phyloP scores from a whole-genome alignment of 1,139 yeast genomes.

The Zygosaccharomyces sapae region DNA sequence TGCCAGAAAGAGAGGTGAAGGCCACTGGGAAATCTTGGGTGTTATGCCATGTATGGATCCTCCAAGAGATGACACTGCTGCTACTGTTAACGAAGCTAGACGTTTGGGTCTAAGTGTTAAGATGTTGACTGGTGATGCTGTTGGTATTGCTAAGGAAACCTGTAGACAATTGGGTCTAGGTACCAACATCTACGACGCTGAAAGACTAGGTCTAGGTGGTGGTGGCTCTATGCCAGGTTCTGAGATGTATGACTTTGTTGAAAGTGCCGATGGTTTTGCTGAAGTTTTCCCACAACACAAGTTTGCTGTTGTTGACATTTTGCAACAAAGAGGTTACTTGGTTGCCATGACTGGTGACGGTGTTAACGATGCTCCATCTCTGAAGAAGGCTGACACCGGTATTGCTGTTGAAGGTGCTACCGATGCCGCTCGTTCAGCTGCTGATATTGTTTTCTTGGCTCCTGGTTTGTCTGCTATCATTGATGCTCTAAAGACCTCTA shows the following conservation, averaged over 20 bases:
- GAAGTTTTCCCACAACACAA: slow-evolving; percentile 97
- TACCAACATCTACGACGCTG: slow-evolving; percentile 96
- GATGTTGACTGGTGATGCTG: slow-evolving; percentile 99
- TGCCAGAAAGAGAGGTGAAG: slow-evolving; percentile 98
- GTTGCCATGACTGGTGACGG: slow-evolving; percentile 99
- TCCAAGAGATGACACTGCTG: slow-evolving; percentile 98
- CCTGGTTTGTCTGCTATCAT: slow-evolving; percentile 94
- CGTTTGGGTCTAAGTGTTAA: slow-evolving; percentile 89
- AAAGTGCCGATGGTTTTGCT: slow-evolving; percentile 95
- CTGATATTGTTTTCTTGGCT: slow-evolving; percentile 93
- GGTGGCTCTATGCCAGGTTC: slow-evolving; percentile 97
- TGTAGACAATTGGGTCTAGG: slow-evolving; percentile 97
- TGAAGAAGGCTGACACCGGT: slow-evolving; percentile 96
- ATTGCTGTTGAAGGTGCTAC: slow-evolving; percentile 97
- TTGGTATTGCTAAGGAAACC: slow-evolving; percentile 97
- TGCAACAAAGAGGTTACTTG: slow-evolving; percentile 80
- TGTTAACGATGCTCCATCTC: slow-evolving; percentile 94
- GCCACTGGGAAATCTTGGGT: slow-evolving; percentile 97
- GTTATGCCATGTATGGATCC: slow-evolving; percentile 99
- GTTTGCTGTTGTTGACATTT: slow-evolving; percentile 85
- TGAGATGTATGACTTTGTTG: slow-evolving; percentile 92
- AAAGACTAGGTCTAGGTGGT: slow-evolving; percentile 93
- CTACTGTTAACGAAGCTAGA: slow-evolving; percentile 91
- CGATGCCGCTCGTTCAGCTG: slow-evolving; percentile 95
- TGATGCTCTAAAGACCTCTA: slow-evolving; percentile 89